Base-by-base conservation (phyloP, 352 stramenopile genomes). In the Pythium folliculosum region DNA sequence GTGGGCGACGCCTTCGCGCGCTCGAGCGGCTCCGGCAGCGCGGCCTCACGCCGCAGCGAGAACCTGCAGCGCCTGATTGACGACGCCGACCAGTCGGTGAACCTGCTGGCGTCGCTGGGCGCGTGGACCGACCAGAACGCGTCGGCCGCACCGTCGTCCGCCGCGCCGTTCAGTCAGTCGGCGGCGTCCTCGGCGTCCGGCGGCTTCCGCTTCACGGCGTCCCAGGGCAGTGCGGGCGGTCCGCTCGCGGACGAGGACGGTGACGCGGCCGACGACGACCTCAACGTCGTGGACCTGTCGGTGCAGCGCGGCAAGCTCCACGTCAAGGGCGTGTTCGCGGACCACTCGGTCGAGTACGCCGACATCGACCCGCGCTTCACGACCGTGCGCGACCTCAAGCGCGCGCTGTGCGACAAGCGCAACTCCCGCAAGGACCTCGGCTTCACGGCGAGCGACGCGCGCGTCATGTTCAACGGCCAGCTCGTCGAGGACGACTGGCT, bases 331-430 rank as follows among this genome's bases (percentile, higher is more conserved):
- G 75, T 92, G 30, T 95, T 95, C 48, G 82, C 87, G 1, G 87
- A 95, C 67, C 80, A 91, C 59, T 91, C 82, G 27, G 84, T 88
- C 14, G 87, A 92, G 71, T 95, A 89, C 50, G 81, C 88, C 17
- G 87, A 95, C 52, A 75, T 95, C 5, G 82, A 94, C 30, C 80
- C 87, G 49, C 78, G 78, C 0, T 77, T 90, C 30, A 84, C 82
- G 30, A 94, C 85, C 5, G 73, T 95, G 21, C 72, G 77, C n/a
- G 83, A 92, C 50, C 60, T 93, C 10, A 91, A 94, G 66, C 65
- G 55, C 52, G 75, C 76, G 51, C 67, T 93, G 3, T 95, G 85
- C 49, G 76, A 72, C 17, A 83, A 87, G 52, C 78, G 87, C 49
- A 66, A 84, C 22, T 67, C 75, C 5, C 60, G 40, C 22, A 76